Base-by-base conservation (phyloP, 23 red algal species). In the Porphyridium purpureum region DNA sequence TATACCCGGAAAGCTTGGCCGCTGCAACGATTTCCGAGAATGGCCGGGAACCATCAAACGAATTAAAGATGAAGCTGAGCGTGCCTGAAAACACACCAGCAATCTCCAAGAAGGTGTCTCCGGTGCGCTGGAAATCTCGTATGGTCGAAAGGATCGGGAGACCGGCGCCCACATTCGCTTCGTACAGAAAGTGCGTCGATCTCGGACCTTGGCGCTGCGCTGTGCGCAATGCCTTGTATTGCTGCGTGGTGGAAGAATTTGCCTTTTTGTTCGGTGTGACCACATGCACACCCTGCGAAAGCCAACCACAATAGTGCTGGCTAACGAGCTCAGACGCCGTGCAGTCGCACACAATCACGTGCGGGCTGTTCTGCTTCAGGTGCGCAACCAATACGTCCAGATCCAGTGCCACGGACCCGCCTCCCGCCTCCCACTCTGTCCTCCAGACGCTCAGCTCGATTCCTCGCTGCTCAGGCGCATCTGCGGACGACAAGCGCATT, bases 371-470 rank as follows among this genome's bases (percentile, higher is more conserved):
- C 19, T 84, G 77, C n/a, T 80, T 69, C 42, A 94, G 57, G 50
- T 74, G 68, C 15, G 58, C 80, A 21, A 62, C 79, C 52, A 94
- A 94, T 27, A 34, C 29, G 27, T 83, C 72, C 32, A 94, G 60
- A 20, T 69, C 31, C 20, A 55, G 50, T 3, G 54, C 35, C 26
- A 60, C 54, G 27, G 31, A 23, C 15, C 71, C 49, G n/a, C n/a
- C n/a, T n/a, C n/a, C n/a, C n/a, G n/a, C n/a, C n/a, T n/a, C n/a
- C n/a, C n/a, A n/a, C n/a, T n/a, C 11, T n/a, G n/a, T n/a, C n/a
- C n/a, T n/a, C n/a, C n/a, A n/a, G n/a, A n/a, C n/a, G n/a, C n/a
- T n/a, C n/a, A n/a, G n/a, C n/a, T n/a, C n/a, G n/a, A n/a, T n/a
- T n/a, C n/a, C n/a, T n/a, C n/a, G n/a, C n/a, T n/a, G n/a, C n/a